phyloP scores from a whole-genome alignment of 2,329 filamentous ascomycete genomes.

The Fusarium beomiforme region DNA sequence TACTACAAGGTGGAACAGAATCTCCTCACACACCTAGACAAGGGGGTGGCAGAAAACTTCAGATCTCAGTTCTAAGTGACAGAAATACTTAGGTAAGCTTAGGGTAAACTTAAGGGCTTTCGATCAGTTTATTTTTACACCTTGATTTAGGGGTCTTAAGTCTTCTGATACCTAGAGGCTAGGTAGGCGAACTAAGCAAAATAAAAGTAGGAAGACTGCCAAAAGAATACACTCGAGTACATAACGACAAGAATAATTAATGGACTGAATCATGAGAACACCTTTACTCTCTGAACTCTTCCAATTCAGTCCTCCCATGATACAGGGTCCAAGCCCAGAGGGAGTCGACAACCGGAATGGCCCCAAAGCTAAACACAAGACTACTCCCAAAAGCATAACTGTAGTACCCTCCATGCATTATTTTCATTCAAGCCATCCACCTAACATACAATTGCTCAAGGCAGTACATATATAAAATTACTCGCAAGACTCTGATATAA shows the following conservation, averaged over 20 bases:
- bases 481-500: constrained; percentile 72
- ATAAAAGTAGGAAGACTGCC: too few relatives aligned
- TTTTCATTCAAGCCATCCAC: constrained; percentile 56
- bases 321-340: constrained; percentile 63
- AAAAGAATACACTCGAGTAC: too few relatives aligned
- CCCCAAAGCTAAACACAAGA: constrained; percentile 72
- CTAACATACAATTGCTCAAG: constrained; percentile 74
- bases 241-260: not conserved
- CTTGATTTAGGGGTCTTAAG: too few relatives aligned
- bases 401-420: constrained; percentile 74
- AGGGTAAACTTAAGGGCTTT: too few relatives aligned
- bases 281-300: constrained; percentile 43
- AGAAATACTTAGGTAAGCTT: too few relatives aligned
- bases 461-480: constrained; percentile 75
- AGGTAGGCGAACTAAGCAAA: too few relatives aligned
- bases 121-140: too few relatives aligned
- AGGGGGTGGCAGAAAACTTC: too few relatives aligned
- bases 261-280: not conserved
- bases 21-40: too few relatives aligned
- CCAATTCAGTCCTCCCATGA: constrained; percentile 55
- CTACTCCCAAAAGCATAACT: constrained; percentile 74
- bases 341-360: constrained; percentile 59
- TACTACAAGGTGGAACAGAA: not conserved
- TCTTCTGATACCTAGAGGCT: too few relatives aligned
- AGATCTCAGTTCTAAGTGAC: too few relatives aligned